Percentiles rank a stretch among this genome's conserved stretches.
phyloP scores from a whole-genome alignment of 352 stramenopile species.

The Globisporangium iwayamae region DNA sequence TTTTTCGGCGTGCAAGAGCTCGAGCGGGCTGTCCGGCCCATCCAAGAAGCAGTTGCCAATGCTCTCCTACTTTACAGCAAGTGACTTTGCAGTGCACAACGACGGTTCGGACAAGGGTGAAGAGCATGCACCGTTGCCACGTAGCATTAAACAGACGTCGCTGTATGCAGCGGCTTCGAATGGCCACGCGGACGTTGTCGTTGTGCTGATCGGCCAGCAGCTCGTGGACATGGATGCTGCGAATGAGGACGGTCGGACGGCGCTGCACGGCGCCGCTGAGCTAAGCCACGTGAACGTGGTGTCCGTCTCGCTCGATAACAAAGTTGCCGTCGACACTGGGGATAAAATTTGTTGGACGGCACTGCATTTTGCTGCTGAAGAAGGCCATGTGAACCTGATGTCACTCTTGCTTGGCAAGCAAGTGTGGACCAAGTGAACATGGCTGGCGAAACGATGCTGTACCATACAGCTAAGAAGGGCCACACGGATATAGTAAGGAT shows the following conservation, averaged over 20 bases:
- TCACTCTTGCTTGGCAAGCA: not conserved
- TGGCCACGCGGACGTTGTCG: not conserved
- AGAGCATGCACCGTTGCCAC: not conserved
- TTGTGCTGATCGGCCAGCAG: not conserved
- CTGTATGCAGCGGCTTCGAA: not conserved
- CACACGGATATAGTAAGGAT: not conserved
- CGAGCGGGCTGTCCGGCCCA: no score
- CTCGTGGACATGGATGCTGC: not conserved
- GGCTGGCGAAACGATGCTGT: not conserved
- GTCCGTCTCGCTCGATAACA: not conserved
- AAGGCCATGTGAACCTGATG: not conserved
- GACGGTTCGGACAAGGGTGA: not conserved
- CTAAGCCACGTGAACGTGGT: not conserved
- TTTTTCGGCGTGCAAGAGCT: no score
- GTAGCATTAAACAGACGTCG: not conserved
- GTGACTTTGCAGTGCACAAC: not conserved
- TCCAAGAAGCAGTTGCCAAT: no score
- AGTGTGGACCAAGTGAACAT: not conserved
- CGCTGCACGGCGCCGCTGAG: not conserved
- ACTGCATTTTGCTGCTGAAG: not conserved
- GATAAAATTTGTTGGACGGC: not conserved
- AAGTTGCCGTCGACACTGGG: not conserved
- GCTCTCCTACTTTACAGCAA: not conserved
- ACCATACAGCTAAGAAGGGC: not conserved
- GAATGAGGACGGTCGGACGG: not conserved